A percentile compares a stretch with the other conserved stretches of the same genome.
Evolutionary conservation across 2,329 filamentous ascomycete genomes (phyloP).

Genomic region (Chrysosporium queenslandicum): DNA sequence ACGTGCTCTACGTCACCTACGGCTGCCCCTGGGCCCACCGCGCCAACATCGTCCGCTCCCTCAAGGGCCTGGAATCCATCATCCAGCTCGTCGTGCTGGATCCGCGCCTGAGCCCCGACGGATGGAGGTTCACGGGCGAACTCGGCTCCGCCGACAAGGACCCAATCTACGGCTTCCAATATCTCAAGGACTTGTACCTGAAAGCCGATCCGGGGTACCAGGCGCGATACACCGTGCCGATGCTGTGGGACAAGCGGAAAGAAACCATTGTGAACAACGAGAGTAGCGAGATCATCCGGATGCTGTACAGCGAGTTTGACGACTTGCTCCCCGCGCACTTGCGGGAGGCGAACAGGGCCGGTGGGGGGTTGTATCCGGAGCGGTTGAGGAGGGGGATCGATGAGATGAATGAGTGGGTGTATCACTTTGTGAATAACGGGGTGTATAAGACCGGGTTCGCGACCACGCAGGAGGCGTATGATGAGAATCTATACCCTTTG

Average conservation of each 20-base stretch:
- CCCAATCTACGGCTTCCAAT: slow-evolving; percentile 59
- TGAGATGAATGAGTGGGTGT: slow-evolving; percentile 65
- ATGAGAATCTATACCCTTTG: slow-evolving; percentile 55
- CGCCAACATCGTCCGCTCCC: slow-evolving; percentile 37
- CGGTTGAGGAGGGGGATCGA: slow-evolving; percentile 57
- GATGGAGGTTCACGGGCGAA: slow-evolving; percentile 66
- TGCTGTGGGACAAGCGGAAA: slow-evolving; percentile 66
- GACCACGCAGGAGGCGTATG: slow-evolving; percentile 65
- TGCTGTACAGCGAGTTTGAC: slow-evolving; percentile 70
- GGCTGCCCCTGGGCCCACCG: slow-evolving; percentile 56
- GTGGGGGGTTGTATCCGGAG: slow-evolving; percentile 52
- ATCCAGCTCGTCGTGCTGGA: slow-evolving; percentile 41
- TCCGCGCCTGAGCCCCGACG: slow-evolving; percentile 34
- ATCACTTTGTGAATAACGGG: slow-evolving; percentile 46
- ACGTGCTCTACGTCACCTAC: slow-evolving; percentile 52
- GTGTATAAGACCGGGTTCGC: slow-evolving; percentile 61
- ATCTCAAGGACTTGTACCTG: slow-evolving; percentile 66
- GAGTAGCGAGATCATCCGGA: slow-evolving; percentile 76
- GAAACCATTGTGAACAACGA: slow-evolving; percentile 73
- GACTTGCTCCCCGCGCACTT: slow-evolving; percentile 49
- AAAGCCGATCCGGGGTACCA: slow-evolving; percentile 56
- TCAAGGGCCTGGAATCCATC: slow-evolving; percentile 44
- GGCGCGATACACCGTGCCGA: slow-evolving; percentile 72
- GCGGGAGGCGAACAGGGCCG: slow-evolving; percentile 43
- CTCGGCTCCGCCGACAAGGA: slow-evolving; percentile 49